Evolutionary conservation across 176 grass and related monocot genomes (phyloP).

Genomic region (Aegilops speltoides): DNA sequence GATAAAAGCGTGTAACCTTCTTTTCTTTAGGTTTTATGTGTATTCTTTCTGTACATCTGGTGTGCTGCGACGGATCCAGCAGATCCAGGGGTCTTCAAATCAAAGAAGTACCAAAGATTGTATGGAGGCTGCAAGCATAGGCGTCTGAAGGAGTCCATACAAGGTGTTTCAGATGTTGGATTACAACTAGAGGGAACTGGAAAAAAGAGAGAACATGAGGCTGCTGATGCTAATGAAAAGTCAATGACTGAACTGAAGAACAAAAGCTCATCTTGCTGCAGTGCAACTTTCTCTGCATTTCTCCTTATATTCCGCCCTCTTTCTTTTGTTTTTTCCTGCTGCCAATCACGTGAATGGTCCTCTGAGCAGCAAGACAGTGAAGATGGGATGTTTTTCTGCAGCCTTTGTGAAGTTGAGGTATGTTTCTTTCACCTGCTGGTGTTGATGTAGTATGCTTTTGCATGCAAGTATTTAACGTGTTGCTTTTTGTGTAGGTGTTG

Average conservation of each 20-base stretch:
- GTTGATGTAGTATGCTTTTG: constrained; percentile 13
- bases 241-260: constrained; percentile 48
- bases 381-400: constrained; percentile 98
- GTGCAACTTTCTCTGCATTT: constrained; percentile 44
- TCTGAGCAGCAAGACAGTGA: constrained; percentile 84
- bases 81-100: constrained; percentile 90
- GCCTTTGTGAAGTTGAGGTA: constrained; percentile 96
- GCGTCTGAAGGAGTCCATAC: constrained; percentile 28
- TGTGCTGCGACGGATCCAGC: constrained; percentile 86
- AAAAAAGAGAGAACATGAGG: constrained; percentile 33
- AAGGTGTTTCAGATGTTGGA: constrained; percentile 37
- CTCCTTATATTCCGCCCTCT: constrained; percentile 66
- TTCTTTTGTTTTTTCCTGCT: constrained; percentile 65
- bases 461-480: neutral
- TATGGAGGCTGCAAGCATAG: constrained; percentile 46
- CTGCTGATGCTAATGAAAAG: constrained; percentile 27
- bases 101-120: constrained; percentile 87
- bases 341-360: constrained; percentile 58
- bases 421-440: constrained; percentile 16
- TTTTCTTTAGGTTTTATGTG: constrained; percentile 71
- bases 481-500: constrained; percentile 59
- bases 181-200: constrained; percentile 35
- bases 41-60: constrained; percentile 94
- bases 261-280: constrained; percentile 48
- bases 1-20: neutral